Conservation (phyloP, 2,329 filamentous ascomycete genomes). For the Hirsutella rhossiliensis region DNA sequence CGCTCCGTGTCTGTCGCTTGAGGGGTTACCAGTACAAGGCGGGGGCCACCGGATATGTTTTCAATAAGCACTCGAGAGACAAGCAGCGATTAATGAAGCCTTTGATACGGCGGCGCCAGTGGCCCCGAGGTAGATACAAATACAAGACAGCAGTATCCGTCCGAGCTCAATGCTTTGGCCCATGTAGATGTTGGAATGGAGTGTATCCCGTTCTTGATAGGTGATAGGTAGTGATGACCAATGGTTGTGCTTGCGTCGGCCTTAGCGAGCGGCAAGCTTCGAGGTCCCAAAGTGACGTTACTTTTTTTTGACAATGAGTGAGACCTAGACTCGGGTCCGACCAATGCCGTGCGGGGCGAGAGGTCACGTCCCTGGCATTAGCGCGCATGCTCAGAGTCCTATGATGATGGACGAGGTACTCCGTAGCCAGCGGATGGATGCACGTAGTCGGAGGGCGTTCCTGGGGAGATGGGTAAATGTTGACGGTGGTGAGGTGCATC, state of each 20-base stretch:
- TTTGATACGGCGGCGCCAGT: conserved; percentile 2
- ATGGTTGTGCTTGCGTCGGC: too few species aligned
- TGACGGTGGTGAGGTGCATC: too few species aligned
- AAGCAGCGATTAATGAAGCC: conserved; percentile 13
- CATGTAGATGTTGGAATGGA: too few species aligned
- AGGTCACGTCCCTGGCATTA: not conserved
- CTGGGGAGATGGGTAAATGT: too few species aligned
- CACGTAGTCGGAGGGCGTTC: too few species aligned
- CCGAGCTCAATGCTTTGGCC: not conserved
- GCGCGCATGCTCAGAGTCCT: not conserved
- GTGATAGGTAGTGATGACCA: too few species aligned
- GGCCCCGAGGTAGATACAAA: conserved; percentile 2
- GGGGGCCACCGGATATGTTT: too few species aligned
- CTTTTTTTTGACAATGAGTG: not conserved
- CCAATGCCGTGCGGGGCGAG: too few species aligned
- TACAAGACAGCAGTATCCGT: conserved; percentile 1
- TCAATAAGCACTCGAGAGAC: conserved; percentile 1
- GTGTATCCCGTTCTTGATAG: too few species aligned
- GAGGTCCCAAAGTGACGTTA: conserved; percentile 1
- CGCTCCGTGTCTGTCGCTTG: not conserved
- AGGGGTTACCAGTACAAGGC: not conserved
- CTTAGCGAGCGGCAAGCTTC: not conserved
- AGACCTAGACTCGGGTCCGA: not conserved
- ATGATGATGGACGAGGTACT: too few species aligned
- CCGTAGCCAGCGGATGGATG: too few species aligned